Percentiles rank a stretch among this genome's conserved stretches.
phyloP scores from a whole-genome alignment of 2,329 filamentous ascomycete genomes.

The Monilinia fructigena region DNA sequence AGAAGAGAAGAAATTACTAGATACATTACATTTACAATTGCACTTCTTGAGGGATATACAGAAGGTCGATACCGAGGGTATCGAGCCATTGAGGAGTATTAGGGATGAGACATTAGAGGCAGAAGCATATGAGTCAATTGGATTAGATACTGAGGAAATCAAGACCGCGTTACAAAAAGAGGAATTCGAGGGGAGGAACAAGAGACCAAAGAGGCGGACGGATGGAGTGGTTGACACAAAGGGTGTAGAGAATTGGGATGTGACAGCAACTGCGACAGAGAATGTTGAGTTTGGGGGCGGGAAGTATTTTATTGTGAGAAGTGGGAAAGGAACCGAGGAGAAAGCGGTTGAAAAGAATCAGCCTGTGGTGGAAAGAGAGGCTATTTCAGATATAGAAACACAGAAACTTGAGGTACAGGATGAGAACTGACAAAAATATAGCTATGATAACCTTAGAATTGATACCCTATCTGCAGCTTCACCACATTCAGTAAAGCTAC shows the following conservation, averaged over 20 bases:
- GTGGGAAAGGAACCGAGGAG: constrained; percentile 29
- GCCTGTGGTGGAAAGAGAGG: background rate
- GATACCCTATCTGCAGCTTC: constrained; percentile 13
- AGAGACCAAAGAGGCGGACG: constrained; percentile 36
- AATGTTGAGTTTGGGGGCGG: constrained; percentile 37
- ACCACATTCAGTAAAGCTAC: background rate
- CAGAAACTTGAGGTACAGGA: background rate
- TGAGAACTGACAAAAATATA: background rate
- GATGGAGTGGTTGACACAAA: constrained; percentile 25
- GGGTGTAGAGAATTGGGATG: constrained; percentile 38
- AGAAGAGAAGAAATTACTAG: constrained; percentile 69
- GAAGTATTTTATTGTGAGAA: constrained; percentile 42
- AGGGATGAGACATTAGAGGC: constrained; percentile 71
- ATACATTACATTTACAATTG: constrained; percentile 76
- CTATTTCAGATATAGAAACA: background rate
- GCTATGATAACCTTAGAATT: background rate
- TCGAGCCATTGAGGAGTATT: constrained; percentile 74
- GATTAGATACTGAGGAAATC: constrained; percentile 45
- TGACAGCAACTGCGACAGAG: constrained; percentile 37
- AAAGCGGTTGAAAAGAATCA: background rate
- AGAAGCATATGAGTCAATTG: constrained; percentile 56
- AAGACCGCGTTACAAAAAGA: constrained; percentile 58
- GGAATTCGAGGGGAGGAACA: constrained; percentile 52
- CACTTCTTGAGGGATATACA: constrained; percentile 90
- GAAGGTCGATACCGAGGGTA: constrained; percentile 67